Base-by-base conservation (phyloP, 129 eudicot species). In the Gnaphalium uliginosum region DNA sequence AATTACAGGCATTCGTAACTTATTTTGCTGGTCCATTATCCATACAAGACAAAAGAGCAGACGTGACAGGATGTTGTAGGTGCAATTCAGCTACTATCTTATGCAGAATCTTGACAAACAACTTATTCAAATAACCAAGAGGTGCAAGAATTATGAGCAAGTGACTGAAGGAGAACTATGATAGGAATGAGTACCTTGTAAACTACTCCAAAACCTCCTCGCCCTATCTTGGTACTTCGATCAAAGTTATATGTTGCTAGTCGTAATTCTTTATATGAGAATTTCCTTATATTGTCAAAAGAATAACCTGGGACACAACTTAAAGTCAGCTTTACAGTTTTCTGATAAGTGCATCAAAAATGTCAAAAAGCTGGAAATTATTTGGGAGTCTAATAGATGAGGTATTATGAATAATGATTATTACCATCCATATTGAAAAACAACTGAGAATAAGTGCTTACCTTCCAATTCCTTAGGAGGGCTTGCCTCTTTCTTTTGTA, bases 191-290 rank as follows among this genome's bases (percentile, higher is more conserved):
- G 80, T 86, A 89, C 99, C 99, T 94, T 91, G 89, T 85, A 94
- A 71, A 94, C 99, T 18, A 85, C 82, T 61, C 99, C 99, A 79
- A 94, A 94, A 62, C 99, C 99, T 76, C 99, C 99, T 72, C 96
- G 85, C 37, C 99, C 99, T 67, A 94, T 87, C 79, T 85, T 94
- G 70, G 93, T 89, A 68, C 84, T 87, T 74, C 57, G 82, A 72
- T 89, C 80, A 64, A 94, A 94, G 76, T 87, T 76, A 64, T 86
- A 75, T 5, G 99, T 94, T 43, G 99, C 97, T 46, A 48, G 29
- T 76, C 68, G 78, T 80, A 94, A 51, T 77, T 89, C 96, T 54
- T 80, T 86, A 85, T 85, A 89, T 35, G 96, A 82, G 84, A 91
- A 91, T 23, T 58, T 83, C 76, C 86, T 87, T 60, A 93, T 77